phyloP scores from a whole-genome alignment of 164 flowering plant genomes.

The Macadamia integrifolia region DNA sequence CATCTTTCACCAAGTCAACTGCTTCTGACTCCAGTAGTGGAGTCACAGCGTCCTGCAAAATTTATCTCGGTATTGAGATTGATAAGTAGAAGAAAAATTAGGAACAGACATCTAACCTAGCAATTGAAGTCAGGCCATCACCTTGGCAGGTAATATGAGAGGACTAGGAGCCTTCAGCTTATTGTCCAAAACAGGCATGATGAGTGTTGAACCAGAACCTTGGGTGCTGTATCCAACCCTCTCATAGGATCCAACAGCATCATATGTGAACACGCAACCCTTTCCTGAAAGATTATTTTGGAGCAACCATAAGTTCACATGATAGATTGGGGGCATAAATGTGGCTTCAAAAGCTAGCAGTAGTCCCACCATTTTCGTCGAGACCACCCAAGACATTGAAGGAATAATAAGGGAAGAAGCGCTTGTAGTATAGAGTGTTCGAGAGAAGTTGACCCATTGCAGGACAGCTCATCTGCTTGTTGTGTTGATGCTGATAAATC shows the following conservation, averaged over 20 bases:
- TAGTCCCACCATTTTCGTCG: conserved; percentile 65
- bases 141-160: conserved; percentile 81
- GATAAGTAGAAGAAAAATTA: background rate
- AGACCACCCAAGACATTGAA: conserved; percentile 97
- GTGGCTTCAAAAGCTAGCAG: background rate
- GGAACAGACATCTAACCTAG: conserved; percentile 1
- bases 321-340: background rate
- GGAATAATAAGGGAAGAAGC: conserved; percentile 95
- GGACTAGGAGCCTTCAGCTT: conserved; percentile 97
- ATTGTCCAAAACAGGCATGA: conserved; percentile 91
- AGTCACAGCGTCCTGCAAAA: conserved; percentile 84
- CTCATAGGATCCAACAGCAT: conserved; percentile 99
- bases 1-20: conserved; percentile 87
- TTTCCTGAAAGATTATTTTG: conserved; percentile 46
- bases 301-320: background rate
- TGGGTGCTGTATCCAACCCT: conserved; percentile 93
- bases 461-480: conserved; percentile 99
- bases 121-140: conserved; percentile 11
- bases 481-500: conserved; percentile 94
- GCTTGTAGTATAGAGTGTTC: conserved; percentile 94
- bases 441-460: conserved; percentile 96
- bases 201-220: conserved; percentile 92
- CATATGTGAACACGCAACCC: conserved; percentile 97
- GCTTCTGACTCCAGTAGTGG: conserved; percentile 83
- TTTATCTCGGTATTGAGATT: background rate